These are phyloP conservation scores for Exserohilum rostratum DNA, from an alignment of 2,329 filamentous ascomycete species.

Conservation along the genomic window DNA sequence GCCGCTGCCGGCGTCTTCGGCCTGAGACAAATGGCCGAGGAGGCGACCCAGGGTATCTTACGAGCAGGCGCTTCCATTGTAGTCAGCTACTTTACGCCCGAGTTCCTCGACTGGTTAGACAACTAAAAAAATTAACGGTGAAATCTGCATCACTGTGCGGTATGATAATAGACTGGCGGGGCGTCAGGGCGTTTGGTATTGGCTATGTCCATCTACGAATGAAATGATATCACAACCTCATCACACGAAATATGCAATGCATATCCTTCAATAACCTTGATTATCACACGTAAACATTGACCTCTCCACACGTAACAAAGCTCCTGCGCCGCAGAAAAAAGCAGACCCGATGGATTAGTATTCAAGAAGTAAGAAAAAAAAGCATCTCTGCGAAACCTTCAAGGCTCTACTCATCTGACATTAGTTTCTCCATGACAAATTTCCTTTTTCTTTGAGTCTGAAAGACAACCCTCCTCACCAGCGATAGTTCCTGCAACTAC, in stretches of 20 bases:
- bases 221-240: background rate
- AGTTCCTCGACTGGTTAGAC: slow-evolving; percentile 68
- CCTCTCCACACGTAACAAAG: too few species aligned
- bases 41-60: slow-evolving; percentile 91
- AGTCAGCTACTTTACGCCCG: slow-evolving; percentile 91
- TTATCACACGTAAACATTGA: too few species aligned
- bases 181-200: slow-evolving; percentile 6
- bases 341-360: too few species aligned
- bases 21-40: slow-evolving; percentile 90
- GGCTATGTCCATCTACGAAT: slow-evolving; percentile 1
- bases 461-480: too few species aligned
- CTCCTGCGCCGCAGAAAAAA: too few species aligned
- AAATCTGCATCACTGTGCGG: background rate
- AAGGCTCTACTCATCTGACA: too few species aligned
- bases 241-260: background rate
- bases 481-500: too few species aligned
- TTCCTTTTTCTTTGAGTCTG: too few species aligned
- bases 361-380: too few species aligned
- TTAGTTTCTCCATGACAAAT: too few species aligned
- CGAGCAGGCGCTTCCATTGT: slow-evolving; percentile 92
- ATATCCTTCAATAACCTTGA: too few species aligned
- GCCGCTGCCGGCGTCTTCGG: slow-evolving; percentile 97
- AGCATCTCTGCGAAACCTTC: too few species aligned
- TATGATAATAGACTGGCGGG: background rate
- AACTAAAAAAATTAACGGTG: slow-evolving; percentile 23